These are phyloP conservation scores for Cryptosporidium meleagridis DNA, from an alignment of 169 alveolate species.

Conservation along the genomic window DNA sequence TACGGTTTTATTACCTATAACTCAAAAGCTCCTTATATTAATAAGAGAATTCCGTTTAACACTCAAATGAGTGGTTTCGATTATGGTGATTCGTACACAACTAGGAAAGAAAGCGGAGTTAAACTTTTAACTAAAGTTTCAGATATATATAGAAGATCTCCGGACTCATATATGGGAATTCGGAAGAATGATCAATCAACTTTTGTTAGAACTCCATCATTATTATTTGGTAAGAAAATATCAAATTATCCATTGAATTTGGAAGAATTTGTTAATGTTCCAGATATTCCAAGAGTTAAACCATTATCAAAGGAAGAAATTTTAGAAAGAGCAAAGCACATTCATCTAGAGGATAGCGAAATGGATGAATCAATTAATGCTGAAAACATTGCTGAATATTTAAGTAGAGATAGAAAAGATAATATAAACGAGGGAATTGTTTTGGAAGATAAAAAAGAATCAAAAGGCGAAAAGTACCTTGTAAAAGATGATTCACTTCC, in stretches of 20 bases:
- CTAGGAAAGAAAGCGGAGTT: background rate
- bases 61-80: background rate
- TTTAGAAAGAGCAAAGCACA: slow-evolving; percentile 30
- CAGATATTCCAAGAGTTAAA: slow-evolving; percentile 21
- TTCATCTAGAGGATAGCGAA: slow-evolving; percentile 40
- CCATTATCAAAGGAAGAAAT: slow-evolving; percentile 30
- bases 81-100: background rate
- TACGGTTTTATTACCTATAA: background rate
- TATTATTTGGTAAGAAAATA: background rate
- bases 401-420: background rate
- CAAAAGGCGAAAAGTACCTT: background rate
- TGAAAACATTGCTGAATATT: background rate
- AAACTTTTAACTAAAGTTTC: background rate
- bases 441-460: background rate
- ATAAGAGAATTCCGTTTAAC: slow-evolving; percentile 14
- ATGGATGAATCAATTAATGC: background rate
- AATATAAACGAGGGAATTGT: background rate
- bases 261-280: slow-evolving; percentile 22
- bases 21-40: background rate
- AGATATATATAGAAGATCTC: background rate
- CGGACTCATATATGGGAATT: background rate
- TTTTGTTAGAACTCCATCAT: background rate
- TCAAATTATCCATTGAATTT: background rate
- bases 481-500: background rate
- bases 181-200: background rate